phyloP scores from a whole-genome alignment of 768 basidiomycete genomes.

The Tephrocybe sp. region DNA sequence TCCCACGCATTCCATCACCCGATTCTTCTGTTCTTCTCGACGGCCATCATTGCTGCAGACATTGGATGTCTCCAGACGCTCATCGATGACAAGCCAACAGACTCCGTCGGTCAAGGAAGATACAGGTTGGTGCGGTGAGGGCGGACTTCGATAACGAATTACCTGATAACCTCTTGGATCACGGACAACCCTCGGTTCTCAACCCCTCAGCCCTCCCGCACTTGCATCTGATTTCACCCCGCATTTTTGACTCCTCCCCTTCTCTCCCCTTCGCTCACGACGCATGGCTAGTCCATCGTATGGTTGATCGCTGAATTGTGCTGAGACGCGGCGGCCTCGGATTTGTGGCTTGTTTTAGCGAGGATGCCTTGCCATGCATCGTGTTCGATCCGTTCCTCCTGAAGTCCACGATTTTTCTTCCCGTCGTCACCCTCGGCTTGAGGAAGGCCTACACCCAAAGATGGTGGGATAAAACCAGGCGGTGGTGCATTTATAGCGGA shows the following conservation, averaged over 20 bases:
- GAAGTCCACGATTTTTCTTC: slow-evolving; percentile 57
- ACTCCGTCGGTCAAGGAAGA: slow-evolving; percentile 24
- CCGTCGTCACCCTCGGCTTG: slow-evolving; percentile 30
- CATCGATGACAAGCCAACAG: slow-evolving; percentile 19
- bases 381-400: slow-evolving; percentile 72
- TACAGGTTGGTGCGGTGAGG: slow-evolving; percentile 26
- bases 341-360: slow-evolving; percentile 23
- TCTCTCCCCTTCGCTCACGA: slow-evolving; percentile 19
- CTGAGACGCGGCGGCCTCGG: slow-evolving; percentile 5
- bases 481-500: slow-evolving; percentile 85
- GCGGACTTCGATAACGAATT: slow-evolving; percentile 23
- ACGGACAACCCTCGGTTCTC: slow-evolving; percentile 16
- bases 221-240: slow-evolving; percentile 17
- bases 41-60: slow-evolving; percentile 25
- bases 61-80: slow-evolving; percentile 32
- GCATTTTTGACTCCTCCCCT: slow-evolving; percentile 19
- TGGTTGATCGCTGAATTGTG: slow-evolving; percentile 20
- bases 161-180: slow-evolving; percentile 19
- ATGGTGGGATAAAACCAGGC: slow-evolving; percentile 69
- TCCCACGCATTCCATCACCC: slow-evolving; percentile 25
- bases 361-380: slow-evolving; percentile 79
- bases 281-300: slow-evolving; percentile 39
- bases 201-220: slow-evolving; percentile 14
- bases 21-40: slow-evolving; percentile 8
- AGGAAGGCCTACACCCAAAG: slow-evolving; percentile 75